phyloP scores from a whole-genome alignment of 768 basidiomycete genomes.

The Daedaleopsis nitida region DNA sequence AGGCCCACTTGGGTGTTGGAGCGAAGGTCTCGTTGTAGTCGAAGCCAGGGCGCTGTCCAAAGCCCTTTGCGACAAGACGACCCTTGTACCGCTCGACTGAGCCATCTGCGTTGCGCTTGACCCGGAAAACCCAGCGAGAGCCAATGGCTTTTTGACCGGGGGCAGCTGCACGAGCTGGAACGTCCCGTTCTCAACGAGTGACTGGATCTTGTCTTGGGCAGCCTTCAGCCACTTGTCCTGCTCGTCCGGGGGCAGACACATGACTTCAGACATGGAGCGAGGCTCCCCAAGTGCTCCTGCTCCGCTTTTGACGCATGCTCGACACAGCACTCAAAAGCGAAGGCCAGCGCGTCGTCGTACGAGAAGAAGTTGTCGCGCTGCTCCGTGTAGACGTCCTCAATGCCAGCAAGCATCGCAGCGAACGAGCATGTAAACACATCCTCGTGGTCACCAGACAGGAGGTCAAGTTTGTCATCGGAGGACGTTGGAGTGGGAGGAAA shows the following conservation, averaged over 20 bases:
- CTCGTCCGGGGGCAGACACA: slow-evolving; percentile 8
- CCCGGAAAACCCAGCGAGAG: no score
- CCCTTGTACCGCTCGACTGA: no score
- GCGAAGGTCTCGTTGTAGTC: no score
- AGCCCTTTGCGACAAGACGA: no score
- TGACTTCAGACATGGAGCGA: slow-evolving; percentile 20
- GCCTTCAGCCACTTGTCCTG: slow-evolving; percentile 18
- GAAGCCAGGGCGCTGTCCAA: slow-evolving; percentile 35
- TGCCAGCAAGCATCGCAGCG: slow-evolving; percentile 3
- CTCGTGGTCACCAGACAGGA: slow-evolving; percentile 2
- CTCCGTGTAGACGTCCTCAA: slow-evolving; percentile 5
- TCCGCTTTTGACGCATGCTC: slow-evolving; percentile 8
- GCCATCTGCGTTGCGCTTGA: no score
- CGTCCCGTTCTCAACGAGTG: slow-evolving; percentile 29
- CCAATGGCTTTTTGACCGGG: slow-evolving; percentile 32
- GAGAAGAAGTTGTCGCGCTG: slow-evolving; percentile 1
- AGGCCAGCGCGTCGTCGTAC: slow-evolving; percentile 11
- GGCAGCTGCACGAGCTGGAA: slow-evolving; percentile 36
- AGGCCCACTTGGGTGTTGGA: slow-evolving; percentile 24
- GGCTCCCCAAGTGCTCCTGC: slow-evolving; percentile 18
- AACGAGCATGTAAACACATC: background rate
- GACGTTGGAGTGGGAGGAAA: background rate
- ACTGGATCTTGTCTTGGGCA: slow-evolving; percentile 19
- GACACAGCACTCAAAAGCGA: slow-evolving; percentile 8
- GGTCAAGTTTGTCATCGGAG: slow-evolving; percentile 5